Evolutionary conservation across 345 rosid species (phyloP), one percentile per base, ranked within the genome.

Genomic region (Anacardium occidentale): DNA sequence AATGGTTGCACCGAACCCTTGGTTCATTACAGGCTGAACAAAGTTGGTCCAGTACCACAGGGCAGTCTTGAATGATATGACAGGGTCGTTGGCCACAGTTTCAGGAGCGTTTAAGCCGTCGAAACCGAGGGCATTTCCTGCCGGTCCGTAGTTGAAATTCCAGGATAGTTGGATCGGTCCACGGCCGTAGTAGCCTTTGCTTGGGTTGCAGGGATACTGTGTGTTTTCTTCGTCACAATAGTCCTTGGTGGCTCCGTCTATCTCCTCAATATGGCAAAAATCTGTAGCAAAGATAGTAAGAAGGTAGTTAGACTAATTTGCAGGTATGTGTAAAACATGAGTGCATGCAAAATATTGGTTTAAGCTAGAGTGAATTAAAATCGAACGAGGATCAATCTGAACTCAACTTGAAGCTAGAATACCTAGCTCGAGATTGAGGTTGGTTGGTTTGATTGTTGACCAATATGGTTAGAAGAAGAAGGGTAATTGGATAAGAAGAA

Each of bases 261-360:
- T 78, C 56, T 92, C 95, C 78, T 92, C 90, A 37, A 84, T 81
- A 60, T 69, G 69, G 82, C 95, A 91, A 51, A 89, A 91, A 58
- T 81, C 95, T 91, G 83, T 72, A 70, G 54, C 54, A 42, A 55
- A n/a, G 5, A 60, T 0, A 6, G 6, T 14, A 13, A 50, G 5
- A 0, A 18, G 26, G 5, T 0, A 18, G 26, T 26, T 3, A 55
- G 5, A 9, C 42, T 25, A 65, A 44, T 69, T 47, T 11, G 58
- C 34, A 59, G 20, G 50, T 72, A 2, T 48, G 22, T 8, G 60
- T 42, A 5, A 74, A 22, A 53, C 66, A 53, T 18, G 61, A 56
- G 8, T 37, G 42, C 42, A 37, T 5, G 42, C 42, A 37, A 37
- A 5, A 37, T 7, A 37, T 37, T 37, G 40, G 40, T 37, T 37